These are phyloP conservation scores for Globisporangium echinulatum DNA, from an alignment of 352 stramenopile species.

Conservation along the genomic window DNA sequence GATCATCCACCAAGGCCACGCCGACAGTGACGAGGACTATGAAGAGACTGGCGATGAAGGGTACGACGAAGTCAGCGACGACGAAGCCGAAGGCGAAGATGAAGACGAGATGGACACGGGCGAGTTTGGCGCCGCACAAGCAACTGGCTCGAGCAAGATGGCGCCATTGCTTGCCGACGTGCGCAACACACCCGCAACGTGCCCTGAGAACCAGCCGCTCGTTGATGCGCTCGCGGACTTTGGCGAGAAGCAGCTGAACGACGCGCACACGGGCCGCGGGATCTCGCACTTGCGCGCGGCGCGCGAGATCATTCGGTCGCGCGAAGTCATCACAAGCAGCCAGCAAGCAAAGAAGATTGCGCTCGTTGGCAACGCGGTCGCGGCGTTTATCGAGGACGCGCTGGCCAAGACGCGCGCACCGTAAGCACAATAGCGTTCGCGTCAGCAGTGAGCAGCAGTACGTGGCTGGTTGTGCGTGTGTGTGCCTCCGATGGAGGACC, in stretches of 20 bases:
- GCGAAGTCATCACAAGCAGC: slow-evolving; percentile 38
- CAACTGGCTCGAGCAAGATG: slow-evolving; percentile 8
- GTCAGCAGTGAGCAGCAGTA: neutral
- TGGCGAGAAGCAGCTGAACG: slow-evolving; percentile 45
- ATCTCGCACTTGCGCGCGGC: slow-evolving; percentile 63
- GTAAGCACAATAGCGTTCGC: neutral
- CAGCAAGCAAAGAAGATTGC: slow-evolving; percentile 46
- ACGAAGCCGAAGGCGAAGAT: slow-evolving; percentile 8
- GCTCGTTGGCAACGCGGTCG: slow-evolving; percentile 61
- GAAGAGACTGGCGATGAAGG: slow-evolving; percentile 52
- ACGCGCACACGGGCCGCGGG: slow-evolving; percentile 43
- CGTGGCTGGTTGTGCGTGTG: neutral
- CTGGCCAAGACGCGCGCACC: slow-evolving; percentile 12
- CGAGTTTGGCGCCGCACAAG: slow-evolving; percentile 14
- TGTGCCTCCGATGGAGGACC: no score
- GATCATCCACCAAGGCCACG: slow-evolving; percentile 63
- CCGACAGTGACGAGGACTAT: slow-evolving; percentile 58
- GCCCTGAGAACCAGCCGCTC: slow-evolving; percentile 50
- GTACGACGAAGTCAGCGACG: slow-evolving; percentile 12
- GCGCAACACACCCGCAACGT: slow-evolving; percentile 24
- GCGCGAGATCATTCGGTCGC: slow-evolving; percentile 36
- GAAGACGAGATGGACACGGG: neutral
- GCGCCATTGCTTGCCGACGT: slow-evolving; percentile 54
- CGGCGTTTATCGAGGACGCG: slow-evolving; percentile 39
- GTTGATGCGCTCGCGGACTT: slow-evolving; percentile 58